Evolutionary conservation across 2,329 filamentous ascomycete species (phyloP).

Genomic region (Colletotrichum liriopes): DNA sequence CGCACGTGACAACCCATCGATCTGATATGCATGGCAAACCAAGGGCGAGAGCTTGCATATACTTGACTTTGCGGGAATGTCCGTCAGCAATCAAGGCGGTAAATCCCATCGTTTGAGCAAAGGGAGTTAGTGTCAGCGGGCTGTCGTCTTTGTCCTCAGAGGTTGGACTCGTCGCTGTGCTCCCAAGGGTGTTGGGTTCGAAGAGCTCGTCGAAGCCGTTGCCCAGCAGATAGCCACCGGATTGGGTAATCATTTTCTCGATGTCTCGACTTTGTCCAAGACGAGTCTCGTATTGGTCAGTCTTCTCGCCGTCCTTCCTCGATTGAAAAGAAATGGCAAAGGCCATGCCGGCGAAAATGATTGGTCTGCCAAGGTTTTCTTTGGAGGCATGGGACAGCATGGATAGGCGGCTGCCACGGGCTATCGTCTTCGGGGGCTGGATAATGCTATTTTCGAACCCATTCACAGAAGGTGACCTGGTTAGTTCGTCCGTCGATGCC

Average conservation of each 20-base stretch:
- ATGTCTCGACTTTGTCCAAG: conserved; percentile 62
- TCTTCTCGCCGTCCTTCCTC: conserved; percentile 65
- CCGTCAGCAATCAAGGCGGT: conserved; percentile 88
- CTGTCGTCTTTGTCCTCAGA: conserved; percentile 49
- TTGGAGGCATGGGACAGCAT: conserved; percentile 32
- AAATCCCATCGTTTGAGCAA: conserved; percentile 76
- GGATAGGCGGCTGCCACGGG: conserved; percentile 35
- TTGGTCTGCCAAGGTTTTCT: conserved; percentile 25
- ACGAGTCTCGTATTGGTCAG: conserved; percentile 62
- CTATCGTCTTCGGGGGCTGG: conserved; percentile 47
- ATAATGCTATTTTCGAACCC: conserved; percentile 57
- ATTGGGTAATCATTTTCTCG: conserved; percentile 74
- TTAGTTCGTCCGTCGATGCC: conserved; percentile 66
- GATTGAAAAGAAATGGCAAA: conserved; percentile 86
- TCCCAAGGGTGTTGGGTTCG: conserved; percentile 59
- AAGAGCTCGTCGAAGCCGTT: conserved; percentile 89
- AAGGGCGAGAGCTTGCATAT: conserved; percentile 93
- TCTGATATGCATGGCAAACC: conserved; percentile 88
- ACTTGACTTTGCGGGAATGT: conserved; percentile 90
- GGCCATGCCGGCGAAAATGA: conserved; percentile 83
- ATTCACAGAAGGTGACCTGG: conserved; percentile 56
- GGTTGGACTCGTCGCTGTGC: conserved; percentile 49
- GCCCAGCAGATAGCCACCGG: conserved; percentile 81
- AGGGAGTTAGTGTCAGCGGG: conserved; percentile 67
- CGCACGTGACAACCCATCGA: conserved; percentile 84